Conservation (phyloP, 352 stramenopile species). For the Detonula confervacea region DNA sequence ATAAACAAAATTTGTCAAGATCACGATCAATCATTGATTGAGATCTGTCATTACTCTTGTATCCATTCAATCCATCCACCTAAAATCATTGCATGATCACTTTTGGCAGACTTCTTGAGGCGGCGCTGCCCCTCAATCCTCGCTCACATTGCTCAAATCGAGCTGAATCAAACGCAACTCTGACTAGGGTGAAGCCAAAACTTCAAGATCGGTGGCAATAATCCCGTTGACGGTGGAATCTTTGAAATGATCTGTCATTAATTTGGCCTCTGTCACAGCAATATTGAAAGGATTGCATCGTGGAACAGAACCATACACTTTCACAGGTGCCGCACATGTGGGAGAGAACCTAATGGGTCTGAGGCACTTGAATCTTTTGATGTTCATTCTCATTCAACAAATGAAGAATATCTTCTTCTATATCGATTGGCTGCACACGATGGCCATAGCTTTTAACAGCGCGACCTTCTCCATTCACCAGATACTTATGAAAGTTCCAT, state of each 20-base stretch:
- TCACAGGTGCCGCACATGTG: too few species aligned
- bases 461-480: conserved; percentile 66
- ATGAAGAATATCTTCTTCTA: conserved; percentile 68
- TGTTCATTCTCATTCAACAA: conserved; percentile 53
- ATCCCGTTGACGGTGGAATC: too few species aligned
- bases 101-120: too few species aligned
- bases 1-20: conserved; percentile 14
- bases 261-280: background rate
- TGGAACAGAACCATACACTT: too few species aligned
- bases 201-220: too few species aligned
- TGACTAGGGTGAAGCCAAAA: too few species aligned
- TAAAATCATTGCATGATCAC: background rate
- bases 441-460: conserved; percentile 68
- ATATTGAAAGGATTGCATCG: too few species aligned
- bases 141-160: too few species aligned
- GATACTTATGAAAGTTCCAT: conserved; percentile 83
- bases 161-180: too few species aligned
- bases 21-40: conserved; percentile 10
- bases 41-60: conserved; percentile 25
- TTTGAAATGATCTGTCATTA: background rate
- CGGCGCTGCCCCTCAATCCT: too few species aligned
- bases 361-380: conserved; percentile 24
- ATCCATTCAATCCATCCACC: background rate
- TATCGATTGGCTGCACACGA: conserved; percentile 56
- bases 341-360: conserved; percentile 9